A percentile compares a stretch with the other conserved stretches of the same genome.
These are phyloP conservation scores for Cyberlindnera bimundalis DNA, from an alignment of 805 yeast species.

Conservation along the genomic window DNA sequence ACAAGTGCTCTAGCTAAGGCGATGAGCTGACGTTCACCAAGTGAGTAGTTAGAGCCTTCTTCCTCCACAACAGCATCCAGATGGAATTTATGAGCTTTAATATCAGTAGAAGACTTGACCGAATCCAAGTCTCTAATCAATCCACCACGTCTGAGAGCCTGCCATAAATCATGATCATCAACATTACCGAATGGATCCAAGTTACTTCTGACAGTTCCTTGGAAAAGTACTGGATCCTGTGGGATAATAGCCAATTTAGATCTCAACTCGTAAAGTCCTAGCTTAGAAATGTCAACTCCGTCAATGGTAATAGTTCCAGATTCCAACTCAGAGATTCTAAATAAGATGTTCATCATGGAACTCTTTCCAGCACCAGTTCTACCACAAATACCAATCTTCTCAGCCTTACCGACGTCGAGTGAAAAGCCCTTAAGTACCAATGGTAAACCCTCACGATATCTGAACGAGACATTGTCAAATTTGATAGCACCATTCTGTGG, in stretches of 20 bases:
- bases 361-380: constrained; percentile 68
- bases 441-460: constrained; percentile 64
- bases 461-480: constrained; percentile 53
- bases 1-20: constrained; percentile 72
- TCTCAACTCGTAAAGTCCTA: constrained; percentile 64
- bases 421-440: constrained; percentile 53
- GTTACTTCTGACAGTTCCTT: constrained; percentile 66
- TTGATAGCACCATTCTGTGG: constrained; percentile 33
- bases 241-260: constrained; percentile 69
- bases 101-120: constrained; percentile 4
- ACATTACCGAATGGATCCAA: constrained; percentile 66
- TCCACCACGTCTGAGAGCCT: constrained; percentile 60
- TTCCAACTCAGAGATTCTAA: constrained; percentile 56
- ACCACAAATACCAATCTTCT: constrained; percentile 62
- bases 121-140: constrained; percentile 36
- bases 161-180: constrained; percentile 57
- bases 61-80: constrained; percentile 60
- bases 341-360: constrained; percentile 57
- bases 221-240: constrained; percentile 77
- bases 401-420: constrained; percentile 45
- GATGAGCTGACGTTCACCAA: constrained; percentile 68
- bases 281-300: constrained; percentile 55
- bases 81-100: constrained; percentile 47
- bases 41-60: constrained; percentile 66
- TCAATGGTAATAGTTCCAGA: constrained; percentile 60